phyloP scores from a whole-genome alignment of 208 protist species.

The Crithidia expoeki region DNA sequence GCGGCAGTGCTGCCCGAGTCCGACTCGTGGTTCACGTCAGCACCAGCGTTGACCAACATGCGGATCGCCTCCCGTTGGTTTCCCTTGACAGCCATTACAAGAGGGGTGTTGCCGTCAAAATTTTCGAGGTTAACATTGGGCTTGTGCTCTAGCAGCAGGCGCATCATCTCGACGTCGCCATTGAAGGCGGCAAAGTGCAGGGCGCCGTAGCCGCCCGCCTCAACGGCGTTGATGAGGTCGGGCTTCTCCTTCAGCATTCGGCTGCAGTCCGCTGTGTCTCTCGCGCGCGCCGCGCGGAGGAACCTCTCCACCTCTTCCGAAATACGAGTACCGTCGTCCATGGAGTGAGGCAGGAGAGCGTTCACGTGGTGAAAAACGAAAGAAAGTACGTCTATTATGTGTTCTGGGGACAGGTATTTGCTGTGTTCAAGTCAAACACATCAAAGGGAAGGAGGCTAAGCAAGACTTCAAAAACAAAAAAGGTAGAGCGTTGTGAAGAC shows the following conservation, averaged over 20 bases:
- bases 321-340: conserved; percentile 89
- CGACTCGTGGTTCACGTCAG: conserved; percentile 69
- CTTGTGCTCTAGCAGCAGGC: conserved; percentile 64
- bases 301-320: conserved; percentile 83
- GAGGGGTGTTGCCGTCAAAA: conserved; percentile 85
- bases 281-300: conserved; percentile 68
- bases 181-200: conserved; percentile 92
- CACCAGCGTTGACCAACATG: conserved; percentile 63
- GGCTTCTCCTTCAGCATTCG: conserved; percentile 66
- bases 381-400: too few species aligned
- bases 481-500: too few species aligned
- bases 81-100: conserved; percentile 85
- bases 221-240: conserved; percentile 60
- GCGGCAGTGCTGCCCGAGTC: conserved; percentile 65
- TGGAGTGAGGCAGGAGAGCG: conserved; percentile 14
- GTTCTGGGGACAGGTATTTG: too few species aligned
- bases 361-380: not conserved
- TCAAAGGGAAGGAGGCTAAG: not conserved
- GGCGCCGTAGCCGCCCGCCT: conserved; percentile 83
- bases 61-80: conserved; percentile 65
- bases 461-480: too few species aligned
- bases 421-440: too few species aligned
- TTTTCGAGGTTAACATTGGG: conserved; percentile 70
- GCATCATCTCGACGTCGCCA: conserved; percentile 74
- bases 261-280: conserved; percentile 50